These are phyloP conservation scores for Rhizodiscina lignyota DNA, from an alignment of 495 filamentous ascomycete genomes.

Conservation along the genomic window DNA sequence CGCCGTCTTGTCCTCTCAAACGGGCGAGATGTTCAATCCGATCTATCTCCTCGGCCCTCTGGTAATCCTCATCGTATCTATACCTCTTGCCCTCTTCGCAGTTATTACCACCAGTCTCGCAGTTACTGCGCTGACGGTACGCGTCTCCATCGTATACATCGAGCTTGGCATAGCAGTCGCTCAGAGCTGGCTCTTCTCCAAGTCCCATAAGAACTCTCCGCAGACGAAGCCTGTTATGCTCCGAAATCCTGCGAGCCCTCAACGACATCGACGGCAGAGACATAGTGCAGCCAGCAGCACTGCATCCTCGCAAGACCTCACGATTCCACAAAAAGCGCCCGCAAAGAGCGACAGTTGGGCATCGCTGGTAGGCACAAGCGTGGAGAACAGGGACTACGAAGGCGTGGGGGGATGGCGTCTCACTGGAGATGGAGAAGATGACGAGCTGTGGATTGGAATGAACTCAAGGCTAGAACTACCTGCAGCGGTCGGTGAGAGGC, in stretches of 20 bases:
- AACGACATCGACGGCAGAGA: slow-evolving; percentile 10
- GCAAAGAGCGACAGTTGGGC: slow-evolving; percentile 13
- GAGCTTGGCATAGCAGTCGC: slow-evolving; percentile 46
- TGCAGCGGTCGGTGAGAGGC: slow-evolving; percentile 3
- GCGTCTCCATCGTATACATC: slow-evolving; percentile 49
- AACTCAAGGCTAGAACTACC: slow-evolving; percentile 60
- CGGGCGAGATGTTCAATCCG: too few species aligned
- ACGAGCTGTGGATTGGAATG: slow-evolving; percentile 53
- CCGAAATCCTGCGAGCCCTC: slow-evolving; percentile 5
- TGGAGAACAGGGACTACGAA: slow-evolving; percentile 55
- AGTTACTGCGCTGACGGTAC: slow-evolving; percentile 44
- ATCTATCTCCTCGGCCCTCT: slow-evolving; percentile 42
- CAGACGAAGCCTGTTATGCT: slow-evolving; percentile 1
- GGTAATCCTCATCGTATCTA: slow-evolving; percentile 43
- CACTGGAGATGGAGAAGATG: slow-evolving; percentile 36
- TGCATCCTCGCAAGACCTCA: slow-evolving; percentile 8
- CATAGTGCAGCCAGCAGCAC: slow-evolving; percentile 9
- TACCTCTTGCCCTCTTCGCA: slow-evolving; percentile 55
- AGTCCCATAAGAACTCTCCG: slow-evolving; percentile 8
- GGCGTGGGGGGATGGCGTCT: slow-evolving; percentile 69
- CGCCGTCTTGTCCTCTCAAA: too few species aligned
- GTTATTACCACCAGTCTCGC: slow-evolving; percentile 51
- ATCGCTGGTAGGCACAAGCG: slow-evolving; percentile 13
- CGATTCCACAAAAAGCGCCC: slow-evolving; percentile 1
- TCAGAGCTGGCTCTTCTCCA: slow-evolving; percentile 36